A percentile compares a stretch with the other conserved stretches of the same genome.
phyloP scores from a whole-genome alignment of 805 yeast species.

The Candida anglica region DNA sequence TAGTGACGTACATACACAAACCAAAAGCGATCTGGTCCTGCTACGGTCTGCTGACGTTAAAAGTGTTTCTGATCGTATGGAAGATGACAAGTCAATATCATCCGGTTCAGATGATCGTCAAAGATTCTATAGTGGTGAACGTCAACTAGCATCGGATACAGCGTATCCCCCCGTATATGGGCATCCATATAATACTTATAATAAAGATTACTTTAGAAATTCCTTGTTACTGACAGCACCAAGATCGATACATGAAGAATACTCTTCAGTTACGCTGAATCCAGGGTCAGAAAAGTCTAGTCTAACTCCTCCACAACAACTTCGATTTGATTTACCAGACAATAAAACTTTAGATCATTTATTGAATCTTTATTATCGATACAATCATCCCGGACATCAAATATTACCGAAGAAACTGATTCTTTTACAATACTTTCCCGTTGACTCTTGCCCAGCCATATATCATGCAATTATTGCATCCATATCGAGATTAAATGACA shows the following conservation, averaged over 20 bases:
- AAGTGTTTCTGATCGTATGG: too few relatives aligned
- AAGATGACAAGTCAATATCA: not conserved
- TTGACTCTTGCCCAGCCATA: constrained; percentile 17
- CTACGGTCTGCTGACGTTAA: too few relatives aligned
- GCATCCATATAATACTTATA: constrained; percentile 2
- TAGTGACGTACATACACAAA: too few relatives aligned
- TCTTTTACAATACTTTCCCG: constrained; percentile 15
- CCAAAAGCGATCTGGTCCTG: too few relatives aligned
- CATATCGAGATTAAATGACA: constrained; percentile 11
- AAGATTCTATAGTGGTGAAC: not conserved
- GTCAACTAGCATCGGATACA: not conserved
- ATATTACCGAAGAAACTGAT: constrained; percentile 15
- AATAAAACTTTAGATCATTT: constrained; percentile 14
- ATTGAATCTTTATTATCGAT: constrained; percentile 19
- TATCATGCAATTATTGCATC: constrained; percentile 22
- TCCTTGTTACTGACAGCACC: not conserved
- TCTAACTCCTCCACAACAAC: too few relatives aligned
- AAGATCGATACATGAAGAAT: too few relatives aligned
- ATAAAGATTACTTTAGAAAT: constrained; percentile 3
- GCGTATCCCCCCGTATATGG: constrained; percentile 1
- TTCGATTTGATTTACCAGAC: too few relatives aligned
- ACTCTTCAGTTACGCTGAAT: too few relatives aligned
- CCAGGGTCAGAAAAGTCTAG: too few relatives aligned
- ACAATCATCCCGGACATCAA: constrained; percentile 17
- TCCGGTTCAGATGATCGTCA: constrained; percentile 2